phyloP scores from a whole-genome alignment of 2,329 filamentous ascomycete species.

The Verticillium longisporum region DNA sequence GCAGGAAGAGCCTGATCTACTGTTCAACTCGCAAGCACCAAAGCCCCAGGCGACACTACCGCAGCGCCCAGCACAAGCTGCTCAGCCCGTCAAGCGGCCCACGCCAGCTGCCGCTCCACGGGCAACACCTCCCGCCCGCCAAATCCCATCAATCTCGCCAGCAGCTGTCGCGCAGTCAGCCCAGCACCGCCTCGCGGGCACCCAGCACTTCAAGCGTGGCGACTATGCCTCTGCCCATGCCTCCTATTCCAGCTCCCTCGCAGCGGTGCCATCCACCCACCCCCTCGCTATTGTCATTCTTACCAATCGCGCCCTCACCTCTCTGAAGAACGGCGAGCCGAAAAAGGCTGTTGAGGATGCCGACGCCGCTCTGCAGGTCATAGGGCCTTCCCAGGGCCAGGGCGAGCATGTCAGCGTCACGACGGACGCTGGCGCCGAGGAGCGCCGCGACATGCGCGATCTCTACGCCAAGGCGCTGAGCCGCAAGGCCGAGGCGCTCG shows the following conservation, averaged over 20 bases:
- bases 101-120: constrained; percentile 27
- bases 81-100: constrained; percentile 22
- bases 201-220: constrained; percentile 86
- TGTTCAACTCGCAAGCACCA: constrained; percentile 43
- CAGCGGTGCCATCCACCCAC: constrained; percentile 67
- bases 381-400: constrained; percentile 72
- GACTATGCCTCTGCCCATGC: constrained; percentile 84
- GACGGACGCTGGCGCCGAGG: constrained; percentile 46
- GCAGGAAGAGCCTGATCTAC: constrained; percentile 53
- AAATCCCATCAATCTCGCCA: constrained; percentile 61
- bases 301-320: constrained; percentile 84
- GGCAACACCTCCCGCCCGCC: constrained; percentile 42
- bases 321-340: constrained; percentile 84
- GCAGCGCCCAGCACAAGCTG: constrained; percentile 29
- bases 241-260: constrained; percentile 72
- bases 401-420: constrained; percentile 68
- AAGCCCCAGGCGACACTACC: constrained; percentile 27
- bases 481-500: constrained; percentile 90
- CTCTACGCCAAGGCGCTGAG: constrained; percentile 90
- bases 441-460: constrained; percentile 80
- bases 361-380: constrained; percentile 70
- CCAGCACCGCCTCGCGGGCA: constrained; percentile 71
- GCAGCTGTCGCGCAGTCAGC: constrained; percentile 68
- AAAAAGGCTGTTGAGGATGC: constrained; percentile 85
- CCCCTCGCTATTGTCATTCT: constrained; percentile 83